Evolutionary conservation across 2,329 filamentous ascomycete species (phyloP).

Genomic region (Neofusicoccum umdonicola): DNA sequence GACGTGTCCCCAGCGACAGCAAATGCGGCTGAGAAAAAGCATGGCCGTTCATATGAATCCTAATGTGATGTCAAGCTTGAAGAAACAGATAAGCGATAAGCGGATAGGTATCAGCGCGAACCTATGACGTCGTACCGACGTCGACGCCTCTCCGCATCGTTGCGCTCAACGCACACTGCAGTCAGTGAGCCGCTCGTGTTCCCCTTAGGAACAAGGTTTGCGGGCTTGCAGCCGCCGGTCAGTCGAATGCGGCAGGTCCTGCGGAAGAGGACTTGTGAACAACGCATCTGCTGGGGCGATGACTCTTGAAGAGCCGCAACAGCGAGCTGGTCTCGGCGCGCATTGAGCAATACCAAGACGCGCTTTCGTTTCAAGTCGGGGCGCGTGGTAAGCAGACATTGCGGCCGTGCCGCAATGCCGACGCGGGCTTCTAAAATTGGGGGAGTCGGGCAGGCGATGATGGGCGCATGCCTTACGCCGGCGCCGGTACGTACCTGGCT

Average conservation of each 20-base stretch:
- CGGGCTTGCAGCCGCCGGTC: background rate
- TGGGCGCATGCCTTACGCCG: background rate
- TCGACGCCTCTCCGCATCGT: no score
- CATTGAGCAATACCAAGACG: background rate
- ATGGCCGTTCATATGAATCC: no score
- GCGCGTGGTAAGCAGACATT: background rate
- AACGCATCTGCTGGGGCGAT: background rate
- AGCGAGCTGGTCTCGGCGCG: background rate
- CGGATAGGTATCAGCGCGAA: no score
- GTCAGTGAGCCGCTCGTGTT: no score
- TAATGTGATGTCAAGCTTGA: no score
- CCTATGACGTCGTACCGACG: no score
- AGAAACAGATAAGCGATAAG: no score
- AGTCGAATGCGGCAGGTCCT: constrained; percentile 1
- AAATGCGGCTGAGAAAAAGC: no score
- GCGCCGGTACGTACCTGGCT: background rate
- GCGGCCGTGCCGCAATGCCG: background rate
- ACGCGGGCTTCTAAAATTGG: background rate
- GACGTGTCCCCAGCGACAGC: no score
- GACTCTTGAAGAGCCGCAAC: background rate
- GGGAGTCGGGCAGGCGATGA: no score
- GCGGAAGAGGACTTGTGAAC: background rate
- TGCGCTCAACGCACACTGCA: no score
- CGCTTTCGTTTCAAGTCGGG: background rate
- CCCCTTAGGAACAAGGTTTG: background rate